Percentiles rank a stretch among this genome's conserved stretches.
Conservation (phyloP, 257 asterid genomes). For the Galeopsis tetrahit region DNA sequence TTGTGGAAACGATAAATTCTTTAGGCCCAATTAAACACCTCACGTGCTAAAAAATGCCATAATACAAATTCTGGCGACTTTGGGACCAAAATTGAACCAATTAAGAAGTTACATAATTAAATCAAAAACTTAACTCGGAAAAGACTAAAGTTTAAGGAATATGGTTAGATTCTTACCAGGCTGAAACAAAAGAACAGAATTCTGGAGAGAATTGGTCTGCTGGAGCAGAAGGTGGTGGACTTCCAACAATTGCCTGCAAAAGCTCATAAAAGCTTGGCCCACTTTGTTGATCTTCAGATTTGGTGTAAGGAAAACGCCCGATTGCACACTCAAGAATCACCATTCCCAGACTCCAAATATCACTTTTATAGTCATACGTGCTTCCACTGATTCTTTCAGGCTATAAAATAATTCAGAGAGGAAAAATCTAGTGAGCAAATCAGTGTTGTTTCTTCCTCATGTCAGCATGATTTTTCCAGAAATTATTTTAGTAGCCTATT, state of each 20-base stretch:
- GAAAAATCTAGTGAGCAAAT: conserved; percentile 29
- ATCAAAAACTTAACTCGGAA: too few species aligned
- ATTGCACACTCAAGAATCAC: conserved; percentile 98
- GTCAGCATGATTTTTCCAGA: conserved; percentile 27
- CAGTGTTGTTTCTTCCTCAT: conserved; percentile 14
- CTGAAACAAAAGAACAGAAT: conserved; percentile 63
- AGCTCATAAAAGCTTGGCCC: conserved; percentile 97
- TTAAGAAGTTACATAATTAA: too few species aligned
- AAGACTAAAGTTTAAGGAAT: conserved; percentile 2
- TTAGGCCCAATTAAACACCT: too few species aligned
- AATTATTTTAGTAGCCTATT: neutral
- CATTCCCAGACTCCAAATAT: conserved; percentile 69
- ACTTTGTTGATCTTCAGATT: conserved; percentile 84
- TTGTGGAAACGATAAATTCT: too few species aligned
- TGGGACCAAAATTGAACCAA: too few species aligned
- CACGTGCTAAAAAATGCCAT: too few species aligned
- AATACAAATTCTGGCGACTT: too few species aligned
- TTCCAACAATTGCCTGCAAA: conserved; percentile 88
- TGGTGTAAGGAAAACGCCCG: conserved; percentile 96
- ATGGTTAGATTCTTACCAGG: conserved; percentile 64
- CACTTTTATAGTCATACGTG: conserved; percentile 73
- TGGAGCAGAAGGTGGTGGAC: conserved; percentile 95
- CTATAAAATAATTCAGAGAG: conserved; percentile 43
- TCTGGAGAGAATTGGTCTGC: conserved; percentile 68
- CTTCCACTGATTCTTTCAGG: conserved; percentile 98